A percentile compares a stretch with the other conserved stretches of the same genome.
Conservation (phyloP, 1,284 basidiomycete genomes). For the Cryptococcus amylolentus region DNA sequence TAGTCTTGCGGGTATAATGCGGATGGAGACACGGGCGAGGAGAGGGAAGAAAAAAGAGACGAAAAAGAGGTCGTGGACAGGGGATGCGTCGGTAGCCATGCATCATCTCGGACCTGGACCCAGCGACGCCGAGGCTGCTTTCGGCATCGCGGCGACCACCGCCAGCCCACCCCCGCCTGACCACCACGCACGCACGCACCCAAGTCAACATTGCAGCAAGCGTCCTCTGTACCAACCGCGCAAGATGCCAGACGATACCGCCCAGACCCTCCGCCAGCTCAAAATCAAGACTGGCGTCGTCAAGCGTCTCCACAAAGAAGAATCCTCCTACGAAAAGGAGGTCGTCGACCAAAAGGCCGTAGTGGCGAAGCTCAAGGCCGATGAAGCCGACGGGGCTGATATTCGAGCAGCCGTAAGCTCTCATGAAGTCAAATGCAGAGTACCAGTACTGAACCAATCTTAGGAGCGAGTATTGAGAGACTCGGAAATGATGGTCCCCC, state of each 20-base stretch:
- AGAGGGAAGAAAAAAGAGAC: too few species aligned
- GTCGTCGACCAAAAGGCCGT: constrained; percentile 59
- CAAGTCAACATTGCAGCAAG: too few species aligned
- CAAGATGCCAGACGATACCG: constrained; percentile 33
- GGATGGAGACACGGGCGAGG: too few species aligned
- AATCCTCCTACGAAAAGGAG: constrained; percentile 66
- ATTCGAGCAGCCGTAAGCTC: constrained; percentile 72
- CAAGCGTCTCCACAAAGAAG: constrained; percentile 71
- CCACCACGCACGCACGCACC: too few species aligned
- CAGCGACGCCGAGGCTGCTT: too few species aligned
- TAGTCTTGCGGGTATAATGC: too few species aligned
- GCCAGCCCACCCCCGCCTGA: too few species aligned
- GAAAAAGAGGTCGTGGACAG: too few species aligned
- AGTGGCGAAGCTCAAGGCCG: constrained; percentile 62
- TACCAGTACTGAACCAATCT: neutral
- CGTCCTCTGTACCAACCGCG: neutral
- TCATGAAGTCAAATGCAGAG: neutral
- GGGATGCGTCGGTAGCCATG: too few species aligned
- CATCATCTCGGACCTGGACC: too few species aligned
- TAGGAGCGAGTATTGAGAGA: constrained; percentile 73
- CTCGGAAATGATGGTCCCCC: constrained; percentile 72
- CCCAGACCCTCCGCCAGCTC: constrained; percentile 56
- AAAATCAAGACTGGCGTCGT: constrained; percentile 74
- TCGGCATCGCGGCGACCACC: too few species aligned
- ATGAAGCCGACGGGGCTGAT: constrained; percentile 71